phyloP scores from a whole-genome alignment of 179 eudicot genomes.

The Heliamphora pulchella region DNA sequence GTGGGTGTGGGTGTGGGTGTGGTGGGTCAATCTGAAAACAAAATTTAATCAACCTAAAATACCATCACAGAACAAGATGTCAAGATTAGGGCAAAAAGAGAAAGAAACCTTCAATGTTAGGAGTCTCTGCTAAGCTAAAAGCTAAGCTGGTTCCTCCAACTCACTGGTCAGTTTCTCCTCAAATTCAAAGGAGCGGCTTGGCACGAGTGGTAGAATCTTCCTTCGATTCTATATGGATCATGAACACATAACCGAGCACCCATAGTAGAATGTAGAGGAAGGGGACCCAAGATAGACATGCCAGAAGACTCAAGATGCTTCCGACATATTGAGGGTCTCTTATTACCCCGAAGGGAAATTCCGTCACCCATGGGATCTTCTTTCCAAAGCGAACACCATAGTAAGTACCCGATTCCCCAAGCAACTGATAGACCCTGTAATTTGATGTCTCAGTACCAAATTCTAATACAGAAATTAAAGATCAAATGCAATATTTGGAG shows the following conservation, averaged over 20 bases:
- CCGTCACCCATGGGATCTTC: conserved; percentile 85
- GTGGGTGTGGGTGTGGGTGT: no score
- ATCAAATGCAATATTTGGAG: background rate
- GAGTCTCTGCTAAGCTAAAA: background rate
- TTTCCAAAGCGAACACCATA: conserved; percentile 95
- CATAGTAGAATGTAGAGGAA: conserved; percentile 65
- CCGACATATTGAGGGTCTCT: conserved; percentile 95
- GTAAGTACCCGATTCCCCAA: conserved; percentile 91
- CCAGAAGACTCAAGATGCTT: conserved; percentile 84
- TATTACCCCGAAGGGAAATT: conserved; percentile 85
- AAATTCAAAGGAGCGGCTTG: conserved; percentile 47
- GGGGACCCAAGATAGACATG: conserved; percentile 86
- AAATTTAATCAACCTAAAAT: background rate
- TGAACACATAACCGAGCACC: conserved; percentile 72
- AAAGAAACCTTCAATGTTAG: background rate
- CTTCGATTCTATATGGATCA: conserved; percentile 67
- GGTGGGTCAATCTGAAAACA: background rate
- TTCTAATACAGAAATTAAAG: background rate
- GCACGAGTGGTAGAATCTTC: conserved; percentile 87
- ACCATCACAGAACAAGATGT: background rate
- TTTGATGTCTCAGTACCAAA: conserved; percentile 6
- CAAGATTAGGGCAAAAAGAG: background rate
- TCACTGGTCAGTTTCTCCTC: conserved; percentile 2
- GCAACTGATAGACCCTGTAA: conserved; percentile 86
- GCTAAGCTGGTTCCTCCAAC: background rate